Base-by-base conservation (phyloP, 192 early-diverging fungal species). In the Spinellus fusiger region DNA sequence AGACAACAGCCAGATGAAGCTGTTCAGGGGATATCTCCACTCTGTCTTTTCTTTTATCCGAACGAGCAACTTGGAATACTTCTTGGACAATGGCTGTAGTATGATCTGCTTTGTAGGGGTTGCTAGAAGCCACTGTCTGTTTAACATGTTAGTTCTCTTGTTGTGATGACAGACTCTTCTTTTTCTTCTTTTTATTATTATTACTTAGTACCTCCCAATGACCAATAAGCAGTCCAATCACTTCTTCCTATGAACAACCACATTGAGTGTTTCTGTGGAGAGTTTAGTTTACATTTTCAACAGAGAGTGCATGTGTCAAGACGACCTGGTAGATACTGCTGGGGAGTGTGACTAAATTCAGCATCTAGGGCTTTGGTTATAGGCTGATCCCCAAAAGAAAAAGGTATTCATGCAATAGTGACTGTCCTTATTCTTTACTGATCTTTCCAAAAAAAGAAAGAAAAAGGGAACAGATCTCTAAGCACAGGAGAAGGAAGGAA, bases 211-310 rank as follows among this genome's bases (percentile, higher is more conserved):
- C 78, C 44, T 71, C 65, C 79, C 79, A 80, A 49, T 74, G 68
- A 37, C 79, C 79, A 67, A 80, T 73, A 28, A 80, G 65, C 74
- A 80, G 66, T 23, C 79, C 79, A 61, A 80, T 80, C 34, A 80
- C 72, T 33, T 80, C 79, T 65, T 80, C 79, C 74, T 80, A 65
- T 25, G 18, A 20, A 1, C 22, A 35, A 29, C 25, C 28, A 50
- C 12, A 12, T 25, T 29, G n/a, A 40, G n/a, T 16, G 26, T 0
- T 15, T 29, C 4, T n/a, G 15, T 54, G 3, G 4, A 33, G 13
- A 9, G 0, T 47, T 20, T 13, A 18, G 48, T 31, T 23, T 66
- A 76, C 77, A 33, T 79, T 79, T 68, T 79, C 77, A 15, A 74
- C 76, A 6, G 77, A 76, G 28, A 74, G 61, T 4, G 77, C 71